These are phyloP conservation scores for Boletus subluridellus DNA, from an alignment of 1,284 basidiomycete species.

Conservation along the genomic window DNA sequence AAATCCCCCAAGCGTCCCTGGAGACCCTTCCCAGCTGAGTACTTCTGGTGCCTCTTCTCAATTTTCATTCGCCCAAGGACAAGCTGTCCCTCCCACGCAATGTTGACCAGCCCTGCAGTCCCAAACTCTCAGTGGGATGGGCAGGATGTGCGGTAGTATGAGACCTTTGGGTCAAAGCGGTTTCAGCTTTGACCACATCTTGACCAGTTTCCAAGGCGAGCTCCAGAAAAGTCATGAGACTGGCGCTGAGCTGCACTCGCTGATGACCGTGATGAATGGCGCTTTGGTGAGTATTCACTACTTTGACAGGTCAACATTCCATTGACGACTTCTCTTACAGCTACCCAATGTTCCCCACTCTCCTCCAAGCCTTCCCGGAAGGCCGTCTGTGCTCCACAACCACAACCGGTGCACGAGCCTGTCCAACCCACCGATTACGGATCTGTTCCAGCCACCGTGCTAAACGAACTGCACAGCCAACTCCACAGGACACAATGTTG, in stretches of 20 bases:
- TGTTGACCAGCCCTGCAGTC: constrained; percentile 51
- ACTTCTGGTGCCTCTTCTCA: no score
- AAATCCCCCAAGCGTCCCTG: constrained; percentile 18
- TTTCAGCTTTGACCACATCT: constrained; percentile 79
- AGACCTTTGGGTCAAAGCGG: constrained; percentile 72
- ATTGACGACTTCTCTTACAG: no score
- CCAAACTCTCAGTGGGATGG: constrained; percentile 64
- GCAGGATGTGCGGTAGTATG: constrained; percentile 68
- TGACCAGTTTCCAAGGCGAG: constrained; percentile 79
- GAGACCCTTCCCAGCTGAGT: background rate
- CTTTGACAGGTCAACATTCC: no score
- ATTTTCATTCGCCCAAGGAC: no score
- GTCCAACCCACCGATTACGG: constrained; percentile 17
- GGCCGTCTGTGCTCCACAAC: constrained; percentile 58
- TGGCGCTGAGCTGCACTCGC: constrained; percentile 78
- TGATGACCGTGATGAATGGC: constrained; percentile 78
- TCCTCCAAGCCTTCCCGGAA: constrained; percentile 52
- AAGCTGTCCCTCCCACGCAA: no score
- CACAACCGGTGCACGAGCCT: constrained; percentile 38
- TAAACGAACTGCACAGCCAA: constrained; percentile 68
- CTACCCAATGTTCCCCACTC: constrained; percentile 59
- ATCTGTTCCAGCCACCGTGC: constrained; percentile 6
- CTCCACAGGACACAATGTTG: constrained; percentile 82
- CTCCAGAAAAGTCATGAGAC: constrained; percentile 93
- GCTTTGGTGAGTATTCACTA: no score